A percentile compares a stretch with the other conserved stretches of the same genome.
These are phyloP conservation scores for Eutrema salsugineum DNA, from an alignment of 441 rosid genomes.

Conservation along the genomic window DNA sequence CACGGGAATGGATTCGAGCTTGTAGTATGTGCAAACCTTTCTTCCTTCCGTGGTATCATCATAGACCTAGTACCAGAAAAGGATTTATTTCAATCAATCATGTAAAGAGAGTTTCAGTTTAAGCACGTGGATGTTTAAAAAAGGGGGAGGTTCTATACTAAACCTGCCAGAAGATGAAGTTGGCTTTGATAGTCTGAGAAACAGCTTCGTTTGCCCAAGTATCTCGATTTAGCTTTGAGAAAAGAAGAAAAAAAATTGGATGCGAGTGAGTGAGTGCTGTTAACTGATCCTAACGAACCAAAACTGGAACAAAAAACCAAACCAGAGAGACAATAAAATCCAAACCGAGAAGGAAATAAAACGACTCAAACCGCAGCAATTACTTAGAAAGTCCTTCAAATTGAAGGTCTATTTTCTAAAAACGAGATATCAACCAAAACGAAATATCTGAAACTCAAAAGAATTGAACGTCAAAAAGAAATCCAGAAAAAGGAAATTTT, in stretches of 20 bases:
- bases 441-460: not conserved
- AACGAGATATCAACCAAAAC: not conserved
- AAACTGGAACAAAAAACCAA: not conserved
- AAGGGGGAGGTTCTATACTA: not conserved
- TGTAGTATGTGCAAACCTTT: constrained; percentile 94
- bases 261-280: not conserved
- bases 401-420: not conserved
- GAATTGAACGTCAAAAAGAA: not conserved
- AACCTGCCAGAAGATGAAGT: constrained; percentile 98
- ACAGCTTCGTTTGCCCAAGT: constrained; percentile 98
- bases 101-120: not conserved
- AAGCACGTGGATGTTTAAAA: not conserved
- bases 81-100: not conserved
- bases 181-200: constrained; percentile 75
- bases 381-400: not conserved
- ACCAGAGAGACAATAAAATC: no score
- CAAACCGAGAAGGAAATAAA: not conserved
- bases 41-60: constrained; percentile 88
- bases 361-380: not conserved
- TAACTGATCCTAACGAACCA: not conserved
- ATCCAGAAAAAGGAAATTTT: not conserved
- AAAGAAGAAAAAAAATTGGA: constrained; percentile 11
- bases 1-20: constrained; percentile 75
- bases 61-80: constrained; percentile 50
- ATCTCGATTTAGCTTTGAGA: constrained; percentile 89